These are phyloP conservation scores for Filobasidium floriforme DNA, from an alignment of 768 basidiomycete genomes.

Conservation along the genomic window DNA sequence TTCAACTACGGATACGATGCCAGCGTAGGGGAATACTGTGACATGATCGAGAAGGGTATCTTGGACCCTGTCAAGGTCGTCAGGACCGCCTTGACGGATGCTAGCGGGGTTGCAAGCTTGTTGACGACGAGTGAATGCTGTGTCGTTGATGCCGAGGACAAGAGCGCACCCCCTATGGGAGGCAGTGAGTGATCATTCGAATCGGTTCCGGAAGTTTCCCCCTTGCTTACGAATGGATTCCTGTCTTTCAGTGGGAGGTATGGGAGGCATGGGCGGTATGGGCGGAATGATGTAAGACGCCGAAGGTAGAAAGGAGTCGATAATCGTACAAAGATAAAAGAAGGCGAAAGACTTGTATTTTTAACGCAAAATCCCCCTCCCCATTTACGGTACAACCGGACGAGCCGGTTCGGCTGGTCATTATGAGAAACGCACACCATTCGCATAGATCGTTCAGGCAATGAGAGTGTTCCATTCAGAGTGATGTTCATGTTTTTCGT, in stretches of 20 bases:
- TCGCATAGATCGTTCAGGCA: too few relatives aligned
- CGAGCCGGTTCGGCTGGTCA: too few relatives aligned
- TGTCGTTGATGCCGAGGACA: conserved; percentile 62
- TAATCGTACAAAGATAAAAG: not conserved
- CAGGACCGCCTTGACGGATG: conserved; percentile 83
- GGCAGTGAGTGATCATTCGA: too few relatives aligned
- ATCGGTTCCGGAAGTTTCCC: too few relatives aligned
- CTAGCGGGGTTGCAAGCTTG: conserved; percentile 82
- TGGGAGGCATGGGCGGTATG: conserved; percentile 54
- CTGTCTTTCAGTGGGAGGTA: conserved; percentile 54
- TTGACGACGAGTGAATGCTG: conserved; percentile 88
- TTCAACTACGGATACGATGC: conserved; percentile 92
- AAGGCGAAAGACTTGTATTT: not conserved
- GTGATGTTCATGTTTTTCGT: too few relatives aligned
- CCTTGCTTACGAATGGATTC: too few relatives aligned
- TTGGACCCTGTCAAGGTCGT: conserved; percentile 96
- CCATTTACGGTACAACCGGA: too few relatives aligned
- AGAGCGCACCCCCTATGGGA: not conserved
- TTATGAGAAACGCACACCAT: too few relatives aligned
- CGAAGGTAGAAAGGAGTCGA: not conserved
- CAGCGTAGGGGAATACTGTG: conserved; percentile 79
- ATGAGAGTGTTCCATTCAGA: too few relatives aligned
- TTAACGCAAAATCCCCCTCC: not conserved
- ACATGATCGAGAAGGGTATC: conserved; percentile 91
- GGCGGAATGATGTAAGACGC: conserved; percentile 42